Conservation (phyloP, 495 filamentous ascomycete species). For the Annulohypoxylon bovei region DNA sequence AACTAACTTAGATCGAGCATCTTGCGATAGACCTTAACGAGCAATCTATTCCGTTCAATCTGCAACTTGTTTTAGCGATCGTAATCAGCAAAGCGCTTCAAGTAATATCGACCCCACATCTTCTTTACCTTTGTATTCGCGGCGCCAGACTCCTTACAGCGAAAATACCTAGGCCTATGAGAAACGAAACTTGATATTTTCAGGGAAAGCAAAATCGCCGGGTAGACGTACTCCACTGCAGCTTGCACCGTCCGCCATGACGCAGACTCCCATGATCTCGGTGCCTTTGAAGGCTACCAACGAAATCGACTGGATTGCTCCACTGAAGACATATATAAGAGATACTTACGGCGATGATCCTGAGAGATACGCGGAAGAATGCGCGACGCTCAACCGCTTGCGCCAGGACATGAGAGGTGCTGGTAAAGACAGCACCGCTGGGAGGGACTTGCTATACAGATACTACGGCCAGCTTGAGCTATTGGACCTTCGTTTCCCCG, state of each 20-base stretch:
- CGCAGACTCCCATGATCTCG: conserved; percentile 90
- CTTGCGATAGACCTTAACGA: conserved; percentile 8
- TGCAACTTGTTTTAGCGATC: background rate
- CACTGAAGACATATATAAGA: conserved; percentile 92
- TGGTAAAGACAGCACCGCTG: conserved; percentile 94
- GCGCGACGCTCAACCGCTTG: conserved; percentile 92
- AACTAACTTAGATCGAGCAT: conserved; percentile 15
- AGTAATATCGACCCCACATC: conserved; percentile 22
- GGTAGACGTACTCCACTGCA: conserved; percentile 8
- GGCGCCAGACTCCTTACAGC: background rate
- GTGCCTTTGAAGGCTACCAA: conserved; percentile 96
- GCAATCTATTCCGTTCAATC: conserved; percentile 6
- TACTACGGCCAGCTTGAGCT: conserved; percentile 98
- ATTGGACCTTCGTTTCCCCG: conserved; percentile 92
- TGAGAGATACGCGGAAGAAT: conserved; percentile 93
- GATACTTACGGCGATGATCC: conserved; percentile 96
- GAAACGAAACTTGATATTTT: background rate
- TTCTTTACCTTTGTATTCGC: conserved; percentile 2
- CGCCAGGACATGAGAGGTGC: conserved; percentile 99
- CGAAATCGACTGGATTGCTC: conserved; percentile 97
- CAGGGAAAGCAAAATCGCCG: background rate
- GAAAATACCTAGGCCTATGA: conserved; percentile 19
- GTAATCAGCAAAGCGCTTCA: conserved; percentile 16
- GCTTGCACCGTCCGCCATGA: conserved; percentile 61
- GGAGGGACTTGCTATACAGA: conserved; percentile 91